Conservation (phyloP, 805 yeast species). For the Saccharomycopsis fodiens region DNA sequence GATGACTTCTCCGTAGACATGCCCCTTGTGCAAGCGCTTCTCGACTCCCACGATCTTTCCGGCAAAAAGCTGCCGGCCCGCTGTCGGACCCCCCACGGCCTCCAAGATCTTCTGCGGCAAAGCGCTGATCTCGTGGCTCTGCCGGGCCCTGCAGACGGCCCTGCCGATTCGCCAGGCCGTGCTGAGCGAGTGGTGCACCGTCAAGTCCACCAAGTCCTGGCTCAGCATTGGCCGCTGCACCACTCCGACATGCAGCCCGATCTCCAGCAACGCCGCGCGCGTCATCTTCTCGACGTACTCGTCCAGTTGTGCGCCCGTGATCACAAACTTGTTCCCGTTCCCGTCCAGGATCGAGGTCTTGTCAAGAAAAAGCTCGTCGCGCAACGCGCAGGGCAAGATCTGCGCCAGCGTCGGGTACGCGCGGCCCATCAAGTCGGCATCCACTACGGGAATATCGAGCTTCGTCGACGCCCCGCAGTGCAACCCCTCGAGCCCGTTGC, state of each 20-base stretch:
- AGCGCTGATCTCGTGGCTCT: constrained; percentile 30
- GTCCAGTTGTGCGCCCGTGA: constrained; percentile 29
- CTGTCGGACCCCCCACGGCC: constrained; percentile 28
- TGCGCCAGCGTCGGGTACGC: constrained; percentile 41
- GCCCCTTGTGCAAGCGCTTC: constrained; percentile 34
- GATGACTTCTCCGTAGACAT: constrained; percentile 38
- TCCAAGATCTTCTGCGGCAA: constrained; percentile 32
- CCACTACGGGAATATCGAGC: constrained; percentile 28
- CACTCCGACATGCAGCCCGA: constrained; percentile 35
- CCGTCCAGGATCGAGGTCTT: constrained; percentile 32
- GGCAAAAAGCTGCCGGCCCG: constrained; percentile 30
- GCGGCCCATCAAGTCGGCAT: constrained; percentile 41
- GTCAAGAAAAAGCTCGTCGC: constrained; percentile 24
- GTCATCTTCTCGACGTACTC: constrained; percentile 31
- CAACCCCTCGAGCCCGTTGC: constrained; percentile 32
- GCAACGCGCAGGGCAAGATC: constrained; percentile 29
- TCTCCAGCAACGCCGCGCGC: constrained; percentile 36
- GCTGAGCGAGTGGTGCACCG: constrained; percentile 32
- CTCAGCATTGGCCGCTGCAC: constrained; percentile 31
- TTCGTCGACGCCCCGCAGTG: constrained; percentile 24
- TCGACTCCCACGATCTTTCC: constrained; percentile 41
- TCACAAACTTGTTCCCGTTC: constrained; percentile 33
- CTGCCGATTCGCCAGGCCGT: constrained; percentile 42
- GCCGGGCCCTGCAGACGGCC: constrained; percentile 34
- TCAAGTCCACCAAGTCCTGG: constrained; percentile 25